Evolutionary conservation across 1,284 basidiomycete species (phyloP), one percentile per base, ranked within the genome.

Genomic region (Ceratobasidium sp.): DNA sequence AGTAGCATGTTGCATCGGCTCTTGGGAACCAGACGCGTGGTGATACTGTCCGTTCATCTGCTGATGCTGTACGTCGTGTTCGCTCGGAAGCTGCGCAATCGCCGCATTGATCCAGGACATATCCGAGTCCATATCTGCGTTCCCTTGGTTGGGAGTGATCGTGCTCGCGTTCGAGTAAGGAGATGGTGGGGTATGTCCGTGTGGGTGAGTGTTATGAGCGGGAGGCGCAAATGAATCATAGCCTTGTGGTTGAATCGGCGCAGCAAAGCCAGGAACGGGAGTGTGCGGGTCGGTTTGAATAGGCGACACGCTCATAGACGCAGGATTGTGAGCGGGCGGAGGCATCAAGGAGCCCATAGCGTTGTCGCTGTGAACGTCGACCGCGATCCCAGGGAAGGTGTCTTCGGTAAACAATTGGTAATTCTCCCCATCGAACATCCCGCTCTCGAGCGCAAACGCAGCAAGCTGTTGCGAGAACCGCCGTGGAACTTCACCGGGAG

Each of bases 91-190:
- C 44, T 74, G 71, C 38, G 71, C 71, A 17, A 74, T 61, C 48
- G 71, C 71, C 1, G 71, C 71, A 61, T 74, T 74, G 59, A 74
- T 50, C 71, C 71, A 74, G 28, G 71, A 74, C 71, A 74, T 74
- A 38, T 74, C 71, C 44, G 67, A 69, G 52, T 74, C 71, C n/a
- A 57, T 50, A 33, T 74, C 71, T 17, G 59, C 20, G 42, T 74
- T 57, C 28, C 56, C 71, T 6, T 28, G 46, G 1, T 23, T 56
- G 15, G 71, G 71, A 15, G 71, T 74, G 33, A 74, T 44, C 2
- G 71, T 74, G 50, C 71, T 74, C 20, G 71, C 28, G 10, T 57
- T n/a, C 28, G 71, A 74, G 38, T 65, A 74, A 5, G 71, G 71
- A 13, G 71, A 64, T 1, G 61, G 42, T 20, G 71, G 71, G 28